A percentile compares a stretch with the other conserved stretches of the same genome.
Conservation (phyloP, 768 basidiomycete species). For the Antrodiella citrinella region DNA sequence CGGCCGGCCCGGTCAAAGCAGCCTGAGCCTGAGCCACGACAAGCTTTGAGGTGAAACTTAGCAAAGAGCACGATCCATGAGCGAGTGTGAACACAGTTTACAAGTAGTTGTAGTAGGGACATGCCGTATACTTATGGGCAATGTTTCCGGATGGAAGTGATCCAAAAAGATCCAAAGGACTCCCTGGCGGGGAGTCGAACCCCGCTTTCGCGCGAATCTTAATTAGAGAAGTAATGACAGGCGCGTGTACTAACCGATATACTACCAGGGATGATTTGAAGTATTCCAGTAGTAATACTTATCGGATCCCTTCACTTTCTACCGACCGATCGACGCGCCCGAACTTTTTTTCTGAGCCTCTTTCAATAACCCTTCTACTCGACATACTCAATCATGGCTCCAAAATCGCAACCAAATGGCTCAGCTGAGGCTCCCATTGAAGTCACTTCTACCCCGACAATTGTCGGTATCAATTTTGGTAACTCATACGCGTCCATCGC, state of each 20-base stretch:
- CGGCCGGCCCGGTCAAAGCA: no score
- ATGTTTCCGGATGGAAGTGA: no score
- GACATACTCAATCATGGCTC: conserved; percentile 1
- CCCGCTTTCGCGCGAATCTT: conserved; percentile 24
- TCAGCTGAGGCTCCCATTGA: conserved; percentile 35
- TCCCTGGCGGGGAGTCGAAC: conserved; percentile 28
- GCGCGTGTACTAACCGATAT: conserved; percentile 13
- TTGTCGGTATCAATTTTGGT: conserved; percentile 95
- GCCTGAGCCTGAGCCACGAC: no score
- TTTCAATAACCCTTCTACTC: conserved; percentile 16
- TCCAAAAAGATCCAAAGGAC: no score
- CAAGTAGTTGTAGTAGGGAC: no score
- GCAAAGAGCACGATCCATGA: no score
- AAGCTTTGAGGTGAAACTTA: no score
- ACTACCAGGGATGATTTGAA: conserved; percentile 7
- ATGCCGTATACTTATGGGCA: no score
- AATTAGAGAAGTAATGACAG: conserved; percentile 6
- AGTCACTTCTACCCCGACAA: conserved; percentile 35
- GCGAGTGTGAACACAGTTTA: no score
- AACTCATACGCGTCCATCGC: conserved; percentile 94
- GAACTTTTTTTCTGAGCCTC: not conserved
- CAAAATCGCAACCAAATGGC: conserved; percentile 38
- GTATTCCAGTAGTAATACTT: no score
- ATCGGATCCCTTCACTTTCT: no score
- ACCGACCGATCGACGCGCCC: no score